Evolutionary conservation across 78 protist genomes (phyloP).

Genomic region (Cavenderia fasciculata): DNA sequence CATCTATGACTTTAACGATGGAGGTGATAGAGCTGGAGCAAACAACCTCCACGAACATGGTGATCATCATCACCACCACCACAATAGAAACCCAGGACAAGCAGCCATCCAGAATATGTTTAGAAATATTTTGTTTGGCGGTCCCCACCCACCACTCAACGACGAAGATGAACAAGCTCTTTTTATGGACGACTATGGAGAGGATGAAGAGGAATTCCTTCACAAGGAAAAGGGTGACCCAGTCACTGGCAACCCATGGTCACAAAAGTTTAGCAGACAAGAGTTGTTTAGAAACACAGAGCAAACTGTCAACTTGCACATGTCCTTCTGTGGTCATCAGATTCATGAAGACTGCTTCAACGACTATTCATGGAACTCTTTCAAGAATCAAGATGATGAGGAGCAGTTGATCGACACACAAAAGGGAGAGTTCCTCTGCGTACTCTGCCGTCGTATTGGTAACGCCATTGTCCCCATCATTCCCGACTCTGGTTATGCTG

Average conservation of each 20-base stretch:
- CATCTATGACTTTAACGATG: slow-evolving; percentile 11
- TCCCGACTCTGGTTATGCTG: slow-evolving; percentile 42
- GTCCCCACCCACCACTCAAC: slow-evolving; percentile 4
- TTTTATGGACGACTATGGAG: not conserved
- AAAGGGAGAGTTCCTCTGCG: slow-evolving; percentile 61
- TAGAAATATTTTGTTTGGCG: not conserved
- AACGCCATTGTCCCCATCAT: slow-evolving; percentile 72
- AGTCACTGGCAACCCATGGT: slow-evolving; percentile 66
- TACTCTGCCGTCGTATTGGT: slow-evolving; percentile 68
- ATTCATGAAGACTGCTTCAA: slow-evolving; percentile 65
- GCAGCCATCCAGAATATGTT: no score
- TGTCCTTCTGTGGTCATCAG: slow-evolving; percentile 77
- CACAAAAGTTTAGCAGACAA: slow-evolving; percentile 44
- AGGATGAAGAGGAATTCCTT: slow-evolving; percentile 6
- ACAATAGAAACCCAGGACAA: no score
- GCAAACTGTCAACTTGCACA: slow-evolving; percentile 37
- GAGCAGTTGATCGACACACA: slow-evolving; percentile 42
- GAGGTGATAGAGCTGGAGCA: not conserved
- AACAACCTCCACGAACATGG: no score
- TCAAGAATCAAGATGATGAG: slow-evolving; percentile 41
- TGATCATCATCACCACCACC: no score
- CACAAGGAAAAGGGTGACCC: slow-evolving; percentile 16
- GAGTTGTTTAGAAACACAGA: slow-evolving; percentile 66
- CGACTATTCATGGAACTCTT: slow-evolving; percentile 38
- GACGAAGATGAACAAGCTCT: not conserved